A percentile compares a stretch with the other conserved stretches of the same genome.
These are phyloP conservation scores for Hypoxylon perforatum DNA, from an alignment of 495 filamentous ascomycete genomes.

Conservation along the genomic window DNA sequence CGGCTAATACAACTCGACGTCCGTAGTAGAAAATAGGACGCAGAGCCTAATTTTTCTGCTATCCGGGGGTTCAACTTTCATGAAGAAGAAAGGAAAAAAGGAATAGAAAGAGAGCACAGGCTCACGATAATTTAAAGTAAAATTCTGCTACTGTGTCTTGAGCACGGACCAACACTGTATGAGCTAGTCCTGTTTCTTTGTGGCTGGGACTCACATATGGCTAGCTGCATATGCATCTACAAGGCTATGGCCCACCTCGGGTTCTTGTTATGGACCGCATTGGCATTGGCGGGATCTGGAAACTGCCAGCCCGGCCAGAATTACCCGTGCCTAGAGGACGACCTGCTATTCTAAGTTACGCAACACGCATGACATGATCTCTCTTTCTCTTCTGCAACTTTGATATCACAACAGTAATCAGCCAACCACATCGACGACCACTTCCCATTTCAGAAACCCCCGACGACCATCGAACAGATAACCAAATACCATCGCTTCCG, in stretches of 20 bases:
- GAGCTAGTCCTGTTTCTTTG: not conserved
- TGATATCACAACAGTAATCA: conserved; percentile 20
- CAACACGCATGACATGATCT: conserved; percentile 25
- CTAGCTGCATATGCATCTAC: conserved; percentile 5
- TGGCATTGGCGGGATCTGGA: conserved; percentile 18
- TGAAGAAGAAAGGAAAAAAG: conserved; percentile 48
- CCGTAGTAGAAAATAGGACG: conserved; percentile 44
- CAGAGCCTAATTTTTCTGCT: conserved; percentile 57
- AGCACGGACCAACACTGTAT: conserved; percentile 29
- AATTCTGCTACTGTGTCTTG: conserved; percentile 2
- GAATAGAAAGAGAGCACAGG: conserved; percentile 21
- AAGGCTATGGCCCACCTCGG: not conserved
- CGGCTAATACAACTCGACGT: conserved; percentile 61
- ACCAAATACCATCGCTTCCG: not conserved
- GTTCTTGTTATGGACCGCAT: conserved; percentile 21
- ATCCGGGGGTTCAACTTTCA: conserved; percentile 60
- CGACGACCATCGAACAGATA: conserved; percentile 12
- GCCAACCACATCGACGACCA: conserved; percentile 19
- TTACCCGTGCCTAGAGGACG: conserved; percentile 24
- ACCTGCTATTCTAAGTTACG: conserved; percentile 30
- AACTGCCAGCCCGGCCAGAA: conserved; percentile 11
- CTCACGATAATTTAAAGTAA: conserved; percentile 16
- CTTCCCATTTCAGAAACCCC: not conserved
- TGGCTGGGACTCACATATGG: conserved; percentile 16
- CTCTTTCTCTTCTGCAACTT: conserved; percentile 30